These are phyloP conservation scores for Schwanniomyces yamadae DNA, from an alignment of 805 yeast species.

Conservation along the genomic window DNA sequence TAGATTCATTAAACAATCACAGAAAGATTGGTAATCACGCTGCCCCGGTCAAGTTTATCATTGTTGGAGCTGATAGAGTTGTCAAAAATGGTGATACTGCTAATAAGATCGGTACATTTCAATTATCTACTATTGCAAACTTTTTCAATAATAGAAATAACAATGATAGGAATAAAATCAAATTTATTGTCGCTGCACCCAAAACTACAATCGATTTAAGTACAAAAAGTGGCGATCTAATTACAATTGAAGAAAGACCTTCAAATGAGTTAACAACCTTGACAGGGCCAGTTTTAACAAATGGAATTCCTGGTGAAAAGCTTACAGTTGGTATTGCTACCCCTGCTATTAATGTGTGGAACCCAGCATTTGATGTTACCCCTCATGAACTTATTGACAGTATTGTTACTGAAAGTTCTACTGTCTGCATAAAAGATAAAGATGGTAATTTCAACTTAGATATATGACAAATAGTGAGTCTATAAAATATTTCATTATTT, in stretches of 20 bases:
- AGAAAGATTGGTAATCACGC: slow-evolving; percentile 19
- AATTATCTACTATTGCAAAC: slow-evolving; percentile 72
- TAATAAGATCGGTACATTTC: slow-evolving; percentile 93
- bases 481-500: not conserved
- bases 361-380: slow-evolving; percentile 94
- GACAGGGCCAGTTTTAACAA: slow-evolving; percentile 50
- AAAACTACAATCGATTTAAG: slow-evolving; percentile 80
- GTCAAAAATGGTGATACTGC: slow-evolving; percentile 95
- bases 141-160: slow-evolving; percentile 29
- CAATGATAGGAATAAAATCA: slow-evolving; percentile 37
- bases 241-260: slow-evolving; percentile 87
- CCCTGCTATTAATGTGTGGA: slow-evolving; percentile 84
- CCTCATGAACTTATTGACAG: slow-evolving; percentile 81
- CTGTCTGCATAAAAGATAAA: slow-evolving; percentile 45
- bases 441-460: slow-evolving; percentile 50
- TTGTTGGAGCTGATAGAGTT: slow-evolving; percentile 94
- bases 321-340: slow-evolving; percentile 79
- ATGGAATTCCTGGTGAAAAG: slow-evolving; percentile 32
- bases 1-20: slow-evolving; percentile 41
- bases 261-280: slow-evolving; percentile 73
- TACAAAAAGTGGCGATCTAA: slow-evolving; percentile 67
- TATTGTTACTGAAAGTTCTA: slow-evolving; percentile 81
- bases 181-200: slow-evolving; percentile 94
- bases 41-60: slow-evolving; percentile 81
- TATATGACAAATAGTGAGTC: not conserved